These are phyloP conservation scores for Macrolepiota albuminosa DNA, from an alignment of 768 basidiomycete genomes.

Conservation along the genomic window DNA sequence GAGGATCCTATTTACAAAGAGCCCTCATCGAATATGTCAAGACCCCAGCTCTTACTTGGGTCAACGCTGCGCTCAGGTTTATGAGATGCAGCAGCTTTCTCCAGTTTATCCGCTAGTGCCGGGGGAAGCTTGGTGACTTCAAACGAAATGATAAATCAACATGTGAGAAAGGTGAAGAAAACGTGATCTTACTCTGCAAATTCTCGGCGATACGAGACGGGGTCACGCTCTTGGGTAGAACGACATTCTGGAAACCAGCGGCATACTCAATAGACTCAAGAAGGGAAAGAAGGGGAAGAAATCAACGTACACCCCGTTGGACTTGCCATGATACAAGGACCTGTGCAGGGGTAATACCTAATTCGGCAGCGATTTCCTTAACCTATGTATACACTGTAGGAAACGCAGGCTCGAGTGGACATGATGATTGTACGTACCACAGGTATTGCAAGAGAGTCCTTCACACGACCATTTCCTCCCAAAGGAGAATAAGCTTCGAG, in stretches of 20 bases:
- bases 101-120: conserved; percentile 38
- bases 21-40: conserved; percentile 57
- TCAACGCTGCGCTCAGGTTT: conserved; percentile 51
- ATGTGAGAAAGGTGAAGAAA: background rate
- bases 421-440: conserved; percentile 30
- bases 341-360: conserved; percentile 71
- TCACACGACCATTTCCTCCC: conserved; percentile 56
- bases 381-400: conserved; percentile 29
- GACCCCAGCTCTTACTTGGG: conserved; percentile 56
- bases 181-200: conserved; percentile 46
- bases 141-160: conserved; percentile 26
- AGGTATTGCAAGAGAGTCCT: conserved; percentile 52
- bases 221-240: conserved; percentile 75
- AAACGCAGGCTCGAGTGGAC: background rate
- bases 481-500: conserved; percentile 78
- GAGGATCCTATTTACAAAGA: background rate
- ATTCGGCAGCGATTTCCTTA: conserved; percentile 51
- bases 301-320: conserved; percentile 60
- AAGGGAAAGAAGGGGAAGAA: background rate
- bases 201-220: conserved; percentile 67
- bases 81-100: conserved; percentile 49
- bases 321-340: conserved; percentile 74
- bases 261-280: background rate
- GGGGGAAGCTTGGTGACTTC: conserved; percentile 34
- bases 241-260: conserved; percentile 45